Percentiles rank a stretch among this genome's conserved stretches.
phyloP scores from a whole-genome alignment of 2,329 filamentous ascomycete species.

The Epichloe hybrida region DNA sequence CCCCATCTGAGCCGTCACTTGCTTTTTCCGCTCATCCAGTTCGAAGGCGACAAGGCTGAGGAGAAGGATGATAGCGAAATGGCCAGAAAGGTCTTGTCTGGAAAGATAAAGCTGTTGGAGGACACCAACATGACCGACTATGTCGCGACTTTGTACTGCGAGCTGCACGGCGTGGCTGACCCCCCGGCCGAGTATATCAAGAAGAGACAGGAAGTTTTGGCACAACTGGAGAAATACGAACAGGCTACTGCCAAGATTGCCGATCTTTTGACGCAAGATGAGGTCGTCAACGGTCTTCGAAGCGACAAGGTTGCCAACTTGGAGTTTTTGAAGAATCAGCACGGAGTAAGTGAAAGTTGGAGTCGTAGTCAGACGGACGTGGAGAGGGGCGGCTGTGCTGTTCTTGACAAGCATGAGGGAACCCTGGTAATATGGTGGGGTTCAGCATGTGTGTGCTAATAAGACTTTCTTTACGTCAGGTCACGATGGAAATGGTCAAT shows the following conservation, averaged over 20 bases:
- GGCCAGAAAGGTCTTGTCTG: slow-evolving; percentile 59
- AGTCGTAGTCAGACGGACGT: neutral
- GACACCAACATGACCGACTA: slow-evolving; percentile 99
- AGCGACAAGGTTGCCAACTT: slow-evolving; percentile 98
- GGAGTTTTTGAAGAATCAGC: slow-evolving; percentile 93
- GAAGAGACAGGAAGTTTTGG: slow-evolving; percentile 80
- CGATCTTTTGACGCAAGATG: slow-evolving; percentile 73
- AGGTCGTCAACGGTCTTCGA: slow-evolving; percentile 78
- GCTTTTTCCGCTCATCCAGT: slow-evolving; percentile 92
- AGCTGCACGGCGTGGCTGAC: slow-evolving; percentile 68
- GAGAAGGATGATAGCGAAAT: slow-evolving; percentile 48
- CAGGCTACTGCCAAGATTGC: slow-evolving; percentile 82
- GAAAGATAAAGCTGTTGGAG: slow-evolving; percentile 89
- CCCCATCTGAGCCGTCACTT: slow-evolving; percentile 89
- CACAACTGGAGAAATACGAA: slow-evolving; percentile 69
- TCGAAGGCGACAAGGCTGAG: slow-evolving; percentile 69
- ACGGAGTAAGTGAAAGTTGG: slow-evolving; percentile 55
- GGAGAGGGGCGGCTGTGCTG: slow-evolving; percentile 5
- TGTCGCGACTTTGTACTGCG: slow-evolving; percentile 79
- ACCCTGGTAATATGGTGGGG: no score
- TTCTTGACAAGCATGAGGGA: no score
- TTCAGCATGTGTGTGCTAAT: neutral
- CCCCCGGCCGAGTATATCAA: slow-evolving; percentile 79
- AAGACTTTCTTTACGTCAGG: slow-evolving; percentile 26
- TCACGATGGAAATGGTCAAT: slow-evolving; percentile 91